Evolutionary conservation across 495 filamentous ascomycete genomes (phyloP).

Genomic region (Trichoderma parareesei): DNA sequence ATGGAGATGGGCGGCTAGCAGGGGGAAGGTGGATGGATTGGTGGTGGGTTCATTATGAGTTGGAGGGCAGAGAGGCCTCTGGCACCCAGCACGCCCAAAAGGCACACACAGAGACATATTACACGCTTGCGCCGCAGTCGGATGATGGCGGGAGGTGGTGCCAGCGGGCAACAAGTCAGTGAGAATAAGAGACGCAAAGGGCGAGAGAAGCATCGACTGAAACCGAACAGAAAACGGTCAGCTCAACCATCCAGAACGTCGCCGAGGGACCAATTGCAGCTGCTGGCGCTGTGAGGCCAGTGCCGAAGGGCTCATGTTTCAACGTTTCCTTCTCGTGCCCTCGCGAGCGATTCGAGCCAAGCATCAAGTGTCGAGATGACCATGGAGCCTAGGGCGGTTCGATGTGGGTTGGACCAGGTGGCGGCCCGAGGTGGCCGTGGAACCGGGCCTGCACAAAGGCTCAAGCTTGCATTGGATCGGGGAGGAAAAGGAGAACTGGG

Average conservation of each 20-base stretch:
- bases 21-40: not conserved
- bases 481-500: not conserved
- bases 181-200: not conserved
- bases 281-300: not conserved
- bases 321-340: not conserved
- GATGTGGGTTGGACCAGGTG: constrained; percentile 8
- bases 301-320: not conserved
- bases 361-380: not conserved
- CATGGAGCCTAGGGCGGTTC: not conserved
- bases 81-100: not conserved
- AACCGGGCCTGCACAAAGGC: constrained; percentile 4
- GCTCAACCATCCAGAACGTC: not conserved
- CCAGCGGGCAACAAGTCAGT: not conserved
- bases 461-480: not conserved
- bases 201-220: too few relatives aligned
- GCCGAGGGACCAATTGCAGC: not conserved
- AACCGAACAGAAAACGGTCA: not conserved
- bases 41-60: not conserved
- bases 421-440: constrained; percentile 6
- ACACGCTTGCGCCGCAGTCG: constrained; percentile 1
- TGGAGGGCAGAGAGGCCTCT: not conserved
- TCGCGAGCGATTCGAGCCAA: not conserved
- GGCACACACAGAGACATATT: not conserved
- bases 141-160: constrained; percentile 6
- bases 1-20: not conserved